A percentile compares a stretch with the other conserved stretches of the same genome.
phyloP scores from a whole-genome alignment of 2,329 filamentous ascomycete genomes.

The Apiospora koreana region DNA sequence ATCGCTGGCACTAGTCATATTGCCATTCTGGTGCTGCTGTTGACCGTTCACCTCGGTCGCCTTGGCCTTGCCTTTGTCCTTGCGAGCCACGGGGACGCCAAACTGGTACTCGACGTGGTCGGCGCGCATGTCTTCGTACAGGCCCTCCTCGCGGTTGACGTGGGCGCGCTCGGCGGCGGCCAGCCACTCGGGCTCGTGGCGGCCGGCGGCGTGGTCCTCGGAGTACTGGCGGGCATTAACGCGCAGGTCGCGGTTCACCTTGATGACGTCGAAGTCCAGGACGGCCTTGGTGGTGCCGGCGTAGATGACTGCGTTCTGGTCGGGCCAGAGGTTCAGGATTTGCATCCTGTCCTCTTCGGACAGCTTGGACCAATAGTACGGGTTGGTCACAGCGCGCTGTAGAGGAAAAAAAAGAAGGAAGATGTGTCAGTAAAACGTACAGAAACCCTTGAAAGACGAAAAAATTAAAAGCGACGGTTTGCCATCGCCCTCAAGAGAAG shows the following conservation, averaged over 20 bases:
- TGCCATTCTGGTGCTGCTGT: not conserved
- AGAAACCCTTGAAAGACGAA: too few relatives aligned
- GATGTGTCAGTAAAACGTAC: too few relatives aligned
- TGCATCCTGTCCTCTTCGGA: constrained; percentile 21
- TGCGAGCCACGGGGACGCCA: constrained; percentile 7
- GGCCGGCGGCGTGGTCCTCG: constrained; percentile 47
- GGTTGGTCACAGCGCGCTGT: not conserved
- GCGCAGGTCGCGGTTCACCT: constrained; percentile 50
- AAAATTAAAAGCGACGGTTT: not conserved
- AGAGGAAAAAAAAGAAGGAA: not conserved
- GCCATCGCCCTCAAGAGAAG: not conserved
- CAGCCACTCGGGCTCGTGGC: constrained; percentile 56
- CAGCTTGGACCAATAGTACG: constrained; percentile 37
- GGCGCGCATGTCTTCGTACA: constrained; percentile 50
- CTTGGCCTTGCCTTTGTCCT: constrained; percentile 41
- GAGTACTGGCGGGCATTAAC: constrained; percentile 47
- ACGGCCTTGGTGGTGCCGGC: constrained; percentile 37
- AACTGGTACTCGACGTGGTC: constrained; percentile 41
- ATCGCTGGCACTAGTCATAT: not conserved
- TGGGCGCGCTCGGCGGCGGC: constrained; percentile 53
- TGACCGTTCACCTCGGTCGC: constrained; percentile 23
- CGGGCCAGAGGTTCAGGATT: constrained; percentile 39
- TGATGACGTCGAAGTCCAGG: constrained; percentile 43
- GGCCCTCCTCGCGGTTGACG: constrained; percentile 46
- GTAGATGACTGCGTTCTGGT: constrained; percentile 24